phyloP scores from a whole-genome alignment of 345 rosid genomes.

The Anacardium occidentale region DNA sequence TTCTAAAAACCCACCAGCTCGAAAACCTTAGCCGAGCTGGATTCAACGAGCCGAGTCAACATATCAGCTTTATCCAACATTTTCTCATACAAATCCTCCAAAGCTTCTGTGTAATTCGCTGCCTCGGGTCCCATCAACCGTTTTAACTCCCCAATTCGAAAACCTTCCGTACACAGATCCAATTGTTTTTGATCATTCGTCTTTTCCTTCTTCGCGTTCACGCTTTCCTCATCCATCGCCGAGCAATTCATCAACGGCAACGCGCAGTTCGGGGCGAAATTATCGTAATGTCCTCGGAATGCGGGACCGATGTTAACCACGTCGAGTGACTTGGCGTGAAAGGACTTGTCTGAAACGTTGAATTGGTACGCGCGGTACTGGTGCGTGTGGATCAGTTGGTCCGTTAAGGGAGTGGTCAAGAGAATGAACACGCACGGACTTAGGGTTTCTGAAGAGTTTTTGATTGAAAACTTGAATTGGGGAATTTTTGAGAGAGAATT shows the following conservation, averaged over 20 bases:
- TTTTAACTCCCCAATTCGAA: conserved; percentile 44
- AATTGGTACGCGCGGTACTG: conserved; percentile 80
- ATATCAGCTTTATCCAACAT: conserved; percentile 61
- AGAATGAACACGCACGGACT: conserved; percentile 62
- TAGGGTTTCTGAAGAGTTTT: conserved; percentile 25
- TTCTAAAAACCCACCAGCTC: conserved; percentile 48
- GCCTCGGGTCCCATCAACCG: conserved; percentile 70
- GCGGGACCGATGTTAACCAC: conserved; percentile 82
- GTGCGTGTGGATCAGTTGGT: conserved; percentile 73
- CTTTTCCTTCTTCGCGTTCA: conserved; percentile 38
- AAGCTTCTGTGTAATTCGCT: conserved; percentile 40
- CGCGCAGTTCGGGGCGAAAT: conserved; percentile 43
- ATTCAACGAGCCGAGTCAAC: conserved; percentile 69
- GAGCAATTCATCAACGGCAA: conserved; percentile 51
- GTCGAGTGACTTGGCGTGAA: conserved; percentile 59
- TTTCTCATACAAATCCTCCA: conserved; percentile 77
- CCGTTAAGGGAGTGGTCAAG: conserved; percentile 58
- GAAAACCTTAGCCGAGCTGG: conserved; percentile 54
- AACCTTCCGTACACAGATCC: conserved; percentile 56
- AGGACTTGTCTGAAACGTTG: conserved; percentile 29
- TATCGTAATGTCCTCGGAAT: conserved; percentile 69
- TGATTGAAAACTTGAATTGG: conserved; percentile 39
- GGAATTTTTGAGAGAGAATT: conserved; percentile 45
- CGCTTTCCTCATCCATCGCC: conserved; percentile 52
- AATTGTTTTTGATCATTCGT: conserved; percentile 52